phyloP scores from a whole-genome alignment of 2,329 filamentous ascomycete species.

The Hymenoscyphus albidus region DNA sequence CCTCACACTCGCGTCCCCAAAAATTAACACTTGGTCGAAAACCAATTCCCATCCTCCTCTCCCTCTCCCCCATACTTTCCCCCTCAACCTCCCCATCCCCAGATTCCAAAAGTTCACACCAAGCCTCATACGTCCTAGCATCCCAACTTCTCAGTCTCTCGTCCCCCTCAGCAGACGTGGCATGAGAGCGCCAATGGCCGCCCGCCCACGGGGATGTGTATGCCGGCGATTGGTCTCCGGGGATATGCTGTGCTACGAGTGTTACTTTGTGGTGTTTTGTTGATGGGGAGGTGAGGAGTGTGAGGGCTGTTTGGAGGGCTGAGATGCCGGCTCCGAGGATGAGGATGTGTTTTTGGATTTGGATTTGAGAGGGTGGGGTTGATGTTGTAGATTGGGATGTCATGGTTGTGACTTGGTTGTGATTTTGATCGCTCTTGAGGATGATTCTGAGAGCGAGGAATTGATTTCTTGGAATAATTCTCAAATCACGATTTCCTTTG shows the following conservation, averaged over 20 bases:
- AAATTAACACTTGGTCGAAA: neutral
- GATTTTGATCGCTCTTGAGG: neutral
- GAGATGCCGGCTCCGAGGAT: slow-evolving; percentile 42
- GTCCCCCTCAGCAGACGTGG: slow-evolving; percentile 30
- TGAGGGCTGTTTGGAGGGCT: slow-evolving; percentile 44
- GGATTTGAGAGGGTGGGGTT: neutral
- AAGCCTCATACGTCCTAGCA: slow-evolving; percentile 40
- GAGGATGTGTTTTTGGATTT: slow-evolving; percentile 20
- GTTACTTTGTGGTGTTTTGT: slow-evolving; percentile 38
- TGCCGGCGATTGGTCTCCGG: slow-evolving; percentile 30
- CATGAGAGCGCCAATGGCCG: slow-evolving; percentile 45
- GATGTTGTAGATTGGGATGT: neutral
- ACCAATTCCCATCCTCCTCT: slow-evolving; percentile 21
- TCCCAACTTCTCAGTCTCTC: slow-evolving; percentile 40
- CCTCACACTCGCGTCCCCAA: slow-evolving; percentile 16
- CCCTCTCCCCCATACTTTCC: slow-evolving; percentile 26
- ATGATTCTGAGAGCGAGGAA: neutral
- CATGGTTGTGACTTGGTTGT: neutral
- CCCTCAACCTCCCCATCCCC: neutral
- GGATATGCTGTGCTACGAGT: slow-evolving; percentile 41
- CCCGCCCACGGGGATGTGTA: slow-evolving; percentile 40
- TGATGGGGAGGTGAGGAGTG: slow-evolving; percentile 40
- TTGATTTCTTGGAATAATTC: neutral
- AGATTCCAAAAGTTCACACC: slow-evolving; percentile 33
- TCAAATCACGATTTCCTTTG: too few species aligned